These are phyloP conservation scores for Debaryomyces subglobosus DNA, from an alignment of 1,139 yeast genomes.

Conservation along the genomic window DNA sequence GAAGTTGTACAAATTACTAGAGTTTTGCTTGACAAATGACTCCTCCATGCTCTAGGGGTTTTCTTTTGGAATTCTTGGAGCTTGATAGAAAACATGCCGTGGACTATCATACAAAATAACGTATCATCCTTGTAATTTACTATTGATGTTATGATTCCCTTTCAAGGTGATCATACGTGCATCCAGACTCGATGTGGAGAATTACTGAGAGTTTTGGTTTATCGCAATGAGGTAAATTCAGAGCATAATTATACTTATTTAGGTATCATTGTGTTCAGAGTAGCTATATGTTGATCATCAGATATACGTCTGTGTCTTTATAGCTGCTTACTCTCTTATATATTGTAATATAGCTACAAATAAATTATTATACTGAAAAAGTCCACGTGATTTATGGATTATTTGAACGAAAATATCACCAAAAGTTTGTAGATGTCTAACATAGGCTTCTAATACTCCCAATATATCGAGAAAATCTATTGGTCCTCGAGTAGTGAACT, in stretches of 20 bases:
- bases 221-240: neutral
- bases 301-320: neutral
- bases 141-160: neutral
- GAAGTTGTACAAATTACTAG: conserved; percentile 59
- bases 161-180: neutral
- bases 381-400: conserved; percentile 1
- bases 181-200: neutral
- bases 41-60: conserved; percentile 16
- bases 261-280: neutral
- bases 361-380: conserved; percentile 1
- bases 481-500: neutral
- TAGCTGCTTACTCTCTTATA: neutral
- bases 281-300: neutral
- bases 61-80: neutral
- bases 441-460: neutral
- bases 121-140: neutral
- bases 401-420: conserved; percentile 4
- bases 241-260: neutral
- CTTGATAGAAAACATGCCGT: neutral
- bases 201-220: neutral
- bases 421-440: neutral
- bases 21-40: conserved; percentile 54
- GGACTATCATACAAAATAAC: neutral
- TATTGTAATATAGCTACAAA: conserved; percentile 1
- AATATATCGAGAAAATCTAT: conserved; percentile 2